Conservation (phyloP, 1,284 basidiomycete species). For the Malassezia sp. region DNA sequence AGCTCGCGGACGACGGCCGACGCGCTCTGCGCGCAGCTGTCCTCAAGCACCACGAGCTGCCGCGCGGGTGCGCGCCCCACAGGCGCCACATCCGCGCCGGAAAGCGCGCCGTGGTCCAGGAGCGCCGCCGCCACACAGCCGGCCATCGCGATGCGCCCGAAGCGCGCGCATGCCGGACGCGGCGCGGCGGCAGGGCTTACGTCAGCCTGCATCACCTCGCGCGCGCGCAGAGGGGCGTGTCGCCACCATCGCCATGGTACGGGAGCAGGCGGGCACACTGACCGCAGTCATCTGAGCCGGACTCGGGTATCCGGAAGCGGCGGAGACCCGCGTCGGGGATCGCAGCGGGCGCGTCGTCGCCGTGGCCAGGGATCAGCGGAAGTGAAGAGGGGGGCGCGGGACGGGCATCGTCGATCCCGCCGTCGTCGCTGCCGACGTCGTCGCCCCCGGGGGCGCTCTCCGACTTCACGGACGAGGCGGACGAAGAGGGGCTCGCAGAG, state of each 20-base stretch:
- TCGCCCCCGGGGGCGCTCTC: slow-evolving; percentile 37
- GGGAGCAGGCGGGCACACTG: background rate
- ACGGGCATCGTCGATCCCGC: slow-evolving; percentile 17
- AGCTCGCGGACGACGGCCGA: slow-evolving; percentile 22
- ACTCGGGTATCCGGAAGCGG: slow-evolving; percentile 16
- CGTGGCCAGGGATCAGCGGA: slow-evolving; percentile 6
- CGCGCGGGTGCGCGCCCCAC: background rate
- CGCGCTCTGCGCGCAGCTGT: slow-evolving; percentile 27
- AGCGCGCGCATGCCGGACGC: too few species aligned
- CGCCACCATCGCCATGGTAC: slow-evolving; percentile 5
- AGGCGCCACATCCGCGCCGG: background rate
- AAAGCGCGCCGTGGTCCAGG: slow-evolving; percentile 9
- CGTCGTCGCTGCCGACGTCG: slow-evolving; percentile 39
- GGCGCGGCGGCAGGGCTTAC: too few species aligned
- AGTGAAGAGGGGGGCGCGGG: slow-evolving; percentile 6
- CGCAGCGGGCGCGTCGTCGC: slow-evolving; percentile 14
- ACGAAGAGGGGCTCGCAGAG: slow-evolving; percentile 23
- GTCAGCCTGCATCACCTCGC: too few species aligned
- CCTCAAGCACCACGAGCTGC: slow-evolving; percentile 29
- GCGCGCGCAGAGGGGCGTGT: too few species aligned
- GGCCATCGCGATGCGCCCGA: background rate
- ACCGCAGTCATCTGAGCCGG: slow-evolving; percentile 11
- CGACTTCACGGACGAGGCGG: slow-evolving; percentile 37
- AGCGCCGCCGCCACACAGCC: slow-evolving; percentile 7
- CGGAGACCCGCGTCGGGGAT: slow-evolving; percentile 16